Evolutionary conservation across 148 eudicot genomes (phyloP).

Genomic region (Mesembryanthemum crystallinum): DNA sequence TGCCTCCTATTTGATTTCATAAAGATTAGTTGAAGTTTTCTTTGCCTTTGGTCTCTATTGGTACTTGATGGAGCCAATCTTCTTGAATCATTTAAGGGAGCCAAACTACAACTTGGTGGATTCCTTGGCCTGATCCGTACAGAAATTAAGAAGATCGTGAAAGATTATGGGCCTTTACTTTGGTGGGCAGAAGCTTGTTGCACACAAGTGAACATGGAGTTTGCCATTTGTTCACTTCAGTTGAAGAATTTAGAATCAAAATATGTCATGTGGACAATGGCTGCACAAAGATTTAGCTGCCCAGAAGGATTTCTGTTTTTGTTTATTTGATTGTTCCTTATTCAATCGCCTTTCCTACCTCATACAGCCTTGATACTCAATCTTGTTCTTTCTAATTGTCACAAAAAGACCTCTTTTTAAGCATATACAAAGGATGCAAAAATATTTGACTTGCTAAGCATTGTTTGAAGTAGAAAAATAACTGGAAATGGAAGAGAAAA

Average conservation of each 20-base stretch:
- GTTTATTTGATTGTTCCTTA: background rate
- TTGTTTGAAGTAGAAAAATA: background rate
- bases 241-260: background rate
- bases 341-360: background rate
- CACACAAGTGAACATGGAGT: background rate
- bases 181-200: background rate
- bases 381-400: no score
- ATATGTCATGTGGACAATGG: background rate
- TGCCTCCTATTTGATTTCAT: background rate
- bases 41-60: background rate
- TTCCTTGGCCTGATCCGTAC: background rate
- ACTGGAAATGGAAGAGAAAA: background rate
- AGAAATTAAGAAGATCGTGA: background rate
- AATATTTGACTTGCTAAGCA: background rate
- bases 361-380: background rate
- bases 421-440: background rate
- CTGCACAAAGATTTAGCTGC: background rate
- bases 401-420: no score
- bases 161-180: background rate
- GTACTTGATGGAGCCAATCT: background rate
- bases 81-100: background rate
- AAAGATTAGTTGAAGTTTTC: background rate
- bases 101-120: background rate
- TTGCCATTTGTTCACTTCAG: background rate
- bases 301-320: background rate